Evolutionary conservation across 352 stramenopile genomes (phyloP).

Genomic region (Globisporangium radiosum): DNA sequence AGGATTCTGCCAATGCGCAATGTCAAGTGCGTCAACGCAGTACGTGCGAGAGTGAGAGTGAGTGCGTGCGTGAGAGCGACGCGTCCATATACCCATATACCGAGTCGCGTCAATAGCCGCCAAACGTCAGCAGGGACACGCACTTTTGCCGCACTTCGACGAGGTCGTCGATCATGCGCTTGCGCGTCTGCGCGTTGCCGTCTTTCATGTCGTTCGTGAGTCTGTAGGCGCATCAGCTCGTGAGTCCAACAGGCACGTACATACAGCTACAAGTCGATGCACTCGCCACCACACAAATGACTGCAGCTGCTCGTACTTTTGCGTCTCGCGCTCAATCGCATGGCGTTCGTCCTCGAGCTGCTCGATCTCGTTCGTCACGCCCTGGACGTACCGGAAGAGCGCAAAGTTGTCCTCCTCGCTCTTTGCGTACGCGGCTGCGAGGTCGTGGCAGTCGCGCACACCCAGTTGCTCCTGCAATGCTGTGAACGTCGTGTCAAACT

Average conservation of each 20-base stretch:
- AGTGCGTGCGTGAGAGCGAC: too few relatives aligned
- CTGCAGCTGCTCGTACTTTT: conserved; percentile 30
- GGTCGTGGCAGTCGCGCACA: conserved; percentile 52
- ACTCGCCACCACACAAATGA: not conserved
- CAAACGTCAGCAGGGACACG: not conserved
- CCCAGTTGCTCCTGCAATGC: conserved; percentile 58
- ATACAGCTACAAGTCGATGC: not conserved
- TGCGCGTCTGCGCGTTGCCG: conserved; percentile 53
- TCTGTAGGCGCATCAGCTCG: conserved; percentile 12
- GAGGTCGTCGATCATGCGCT: conserved; percentile 67
- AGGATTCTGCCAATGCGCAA: conserved; percentile 37
- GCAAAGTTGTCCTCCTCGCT: conserved; percentile 80
- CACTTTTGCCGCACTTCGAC: conserved; percentile 69
- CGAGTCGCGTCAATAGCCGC: not conserved
- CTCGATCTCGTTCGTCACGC: conserved; percentile 71
- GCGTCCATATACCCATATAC: too few relatives aligned
- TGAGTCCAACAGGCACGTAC: not conserved
- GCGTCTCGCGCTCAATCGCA: conserved; percentile 42
- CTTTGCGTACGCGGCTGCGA: conserved; percentile 54
- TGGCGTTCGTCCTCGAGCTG: conserved; percentile 79
- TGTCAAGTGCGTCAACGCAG: not conserved
- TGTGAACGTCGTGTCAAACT: conserved; percentile 65
- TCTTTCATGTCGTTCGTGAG: conserved; percentile 58
- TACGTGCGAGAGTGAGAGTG: not conserved
- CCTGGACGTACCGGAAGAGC: conserved; percentile 76